A percentile compares a stretch with the other conserved stretches of the same genome.
phyloP scores from a whole-genome alignment of 2,329 filamentous ascomycete species.

The Fusarium kyushuense region DNA sequence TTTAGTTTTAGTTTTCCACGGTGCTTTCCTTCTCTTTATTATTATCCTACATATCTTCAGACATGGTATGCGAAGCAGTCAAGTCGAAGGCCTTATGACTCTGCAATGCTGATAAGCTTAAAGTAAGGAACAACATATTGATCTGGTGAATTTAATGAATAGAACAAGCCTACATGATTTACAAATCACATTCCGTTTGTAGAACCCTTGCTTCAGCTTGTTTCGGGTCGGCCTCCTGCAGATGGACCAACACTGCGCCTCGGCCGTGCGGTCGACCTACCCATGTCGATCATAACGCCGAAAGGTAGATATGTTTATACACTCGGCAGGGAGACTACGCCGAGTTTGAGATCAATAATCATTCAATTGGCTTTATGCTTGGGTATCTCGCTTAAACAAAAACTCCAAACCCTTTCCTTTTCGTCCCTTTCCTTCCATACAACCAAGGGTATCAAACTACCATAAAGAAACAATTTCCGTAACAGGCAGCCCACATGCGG shows the following conservation, averaged over 20 bases:
- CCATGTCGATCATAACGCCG: not conserved
- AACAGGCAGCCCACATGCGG: constrained; percentile 22
- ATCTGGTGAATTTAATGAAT: not conserved
- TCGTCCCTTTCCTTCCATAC: not conserved
- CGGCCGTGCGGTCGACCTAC: not conserved
- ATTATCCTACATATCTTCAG: not conserved
- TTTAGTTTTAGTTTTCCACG: not conserved
- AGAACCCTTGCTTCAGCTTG: not conserved
- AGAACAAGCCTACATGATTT: not conserved
- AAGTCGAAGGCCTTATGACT: not conserved
- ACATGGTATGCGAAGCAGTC: too few species aligned
- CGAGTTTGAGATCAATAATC: not conserved
- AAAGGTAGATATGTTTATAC: not conserved
- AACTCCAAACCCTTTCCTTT: constrained; percentile 8
- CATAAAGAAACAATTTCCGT: constrained; percentile 42
- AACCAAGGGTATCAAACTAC: constrained; percentile 19
- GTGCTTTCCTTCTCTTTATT: not conserved
- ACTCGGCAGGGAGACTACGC: not conserved
- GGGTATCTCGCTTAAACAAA: constrained; percentile 37
- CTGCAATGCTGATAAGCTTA: not conserved
- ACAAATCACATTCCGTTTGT: not conserved
- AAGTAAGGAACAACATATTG: not conserved
- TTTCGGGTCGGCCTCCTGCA: not conserved
- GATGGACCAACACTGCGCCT: not conserved
- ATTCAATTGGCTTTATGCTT: constrained; percentile 19